Percentiles rank a stretch among this genome's conserved stretches.
These are phyloP conservation scores for Candida sp. DNA, from an alignment of 1,139 yeast genomes.

Conservation along the genomic window DNA sequence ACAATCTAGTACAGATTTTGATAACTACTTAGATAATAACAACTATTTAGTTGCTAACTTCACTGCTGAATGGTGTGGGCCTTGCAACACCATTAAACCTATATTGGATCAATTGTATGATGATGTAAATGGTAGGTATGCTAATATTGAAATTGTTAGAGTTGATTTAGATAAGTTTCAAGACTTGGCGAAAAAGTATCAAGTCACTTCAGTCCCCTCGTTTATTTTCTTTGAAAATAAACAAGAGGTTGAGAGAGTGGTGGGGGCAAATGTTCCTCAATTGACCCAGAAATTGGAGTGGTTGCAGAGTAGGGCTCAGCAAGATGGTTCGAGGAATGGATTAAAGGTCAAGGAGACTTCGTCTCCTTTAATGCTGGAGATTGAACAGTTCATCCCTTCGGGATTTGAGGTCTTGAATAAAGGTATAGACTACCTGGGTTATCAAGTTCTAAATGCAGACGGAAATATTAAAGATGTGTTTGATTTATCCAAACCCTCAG, in stretches of 20 bases:
- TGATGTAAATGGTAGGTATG: constrained; percentile 17
- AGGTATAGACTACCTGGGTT: constrained; percentile 41
- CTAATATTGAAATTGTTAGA: constrained; percentile 41
- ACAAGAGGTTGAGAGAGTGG: constrained; percentile 31
- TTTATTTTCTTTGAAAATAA: constrained; percentile 39
- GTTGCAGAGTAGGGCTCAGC: constrained; percentile 18
- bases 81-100: constrained; percentile 53
- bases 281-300: constrained; percentile 21
- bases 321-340: constrained; percentile 10
- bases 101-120: constrained; percentile 38
- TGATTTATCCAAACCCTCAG: constrained; percentile 14
- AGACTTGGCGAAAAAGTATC: constrained; percentile 31
- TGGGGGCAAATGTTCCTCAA: constrained; percentile 38
- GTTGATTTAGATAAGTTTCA: constrained; percentile 46
- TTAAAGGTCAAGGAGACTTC: constrained; percentile 2
- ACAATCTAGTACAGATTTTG: constrained; percentile 25
- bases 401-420: constrained; percentile 50
- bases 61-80: constrained; percentile 62
- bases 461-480: constrained; percentile 29
- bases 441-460: constrained; percentile 50
- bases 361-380: constrained; percentile 11
- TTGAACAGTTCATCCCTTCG: constrained; percentile 36
- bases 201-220: constrained; percentile 46
- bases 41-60: constrained; percentile 45
- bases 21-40: constrained; percentile 24